Conservation (phyloP, 495 filamentous ascomycete genomes). For the Cladorrhinum samala region DNA sequence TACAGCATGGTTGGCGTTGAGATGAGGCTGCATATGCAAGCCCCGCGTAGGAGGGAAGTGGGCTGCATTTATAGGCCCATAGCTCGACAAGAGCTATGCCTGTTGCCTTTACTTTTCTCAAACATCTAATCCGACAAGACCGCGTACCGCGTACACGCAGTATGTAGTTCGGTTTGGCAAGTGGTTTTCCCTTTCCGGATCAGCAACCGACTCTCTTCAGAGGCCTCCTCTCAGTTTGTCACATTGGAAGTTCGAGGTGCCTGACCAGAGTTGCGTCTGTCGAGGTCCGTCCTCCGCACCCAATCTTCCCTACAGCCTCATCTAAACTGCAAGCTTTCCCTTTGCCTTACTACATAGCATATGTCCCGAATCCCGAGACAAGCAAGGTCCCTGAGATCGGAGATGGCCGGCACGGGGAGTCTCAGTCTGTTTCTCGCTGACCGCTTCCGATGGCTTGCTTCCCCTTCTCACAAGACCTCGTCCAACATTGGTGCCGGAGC, state of each 20-base stretch:
- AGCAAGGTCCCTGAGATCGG: not conserved
- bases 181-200: not conserved
- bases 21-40: conserved; percentile 21
- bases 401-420: not conserved
- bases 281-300: not conserved
- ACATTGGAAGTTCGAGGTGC: not conserved
- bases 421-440: not conserved
- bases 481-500: not conserved
- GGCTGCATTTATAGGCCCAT: not conserved
- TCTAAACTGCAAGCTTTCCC: too few species aligned
- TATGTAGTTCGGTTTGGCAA: too few species aligned
- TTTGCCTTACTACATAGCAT: too few species aligned
- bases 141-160: too few species aligned
- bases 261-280: not conserved
- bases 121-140: too few species aligned
- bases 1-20: not conserved
- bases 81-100: not conserved
- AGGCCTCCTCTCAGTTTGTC: not conserved
- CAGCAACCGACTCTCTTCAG: not conserved
- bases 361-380: not conserved
- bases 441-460: conserved; percentile 3
- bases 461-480: conserved; percentile 1
- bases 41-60: conserved; percentile 1
- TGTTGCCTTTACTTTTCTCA: not conserved
- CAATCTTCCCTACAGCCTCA: too few species aligned